Evolutionary conservation across 164 flowering plant genomes (phyloP), one percentile per base, ranked within the genome.

Genomic region (Sedum album): DNA sequence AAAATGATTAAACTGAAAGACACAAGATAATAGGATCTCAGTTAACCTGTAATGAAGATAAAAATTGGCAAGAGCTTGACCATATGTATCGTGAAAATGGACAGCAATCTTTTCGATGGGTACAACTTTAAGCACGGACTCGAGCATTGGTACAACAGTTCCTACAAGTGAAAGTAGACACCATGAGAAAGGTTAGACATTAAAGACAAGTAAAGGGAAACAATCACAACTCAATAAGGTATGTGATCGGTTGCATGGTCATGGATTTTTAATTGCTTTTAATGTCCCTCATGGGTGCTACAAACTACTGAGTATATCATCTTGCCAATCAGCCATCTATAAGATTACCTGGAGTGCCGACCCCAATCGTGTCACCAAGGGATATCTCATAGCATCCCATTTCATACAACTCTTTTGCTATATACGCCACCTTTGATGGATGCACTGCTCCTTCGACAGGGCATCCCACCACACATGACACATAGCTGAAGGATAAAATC

Each of bases 381-480:
- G 97, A 91, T 70, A 91, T 90, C 76, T 95, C 99, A 63, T 25
- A 83, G 86, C 97, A 92, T 67, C 99, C 99, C 94, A 90, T 90
- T 42, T 82, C 83, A 74, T 75, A 71, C 69, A 95, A 90, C 76
- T 83, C 80, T 74, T 85, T 85, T 2, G 93, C 92, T 66, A 95
- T 91, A 74, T 87, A 79, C 67, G 93, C 92, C 23, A 95, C 99
- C 74, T 87, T 82, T 55, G 90, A 81, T 72, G 99, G 93, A 75
- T 84, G 71, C 2, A 92, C 83, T 25, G 71, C 57, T 63, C 97
- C 99, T 81, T 95, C 97, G 38, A 82, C 81, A 18, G 99, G 99
- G 76, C 99, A 95, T 21, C 97, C 99, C 65, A 88, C 87, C 53
- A 88, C 96, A 72, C 97, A 92, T 21, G 99, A 95, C 69, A 95